Base-by-base conservation (phyloP, 768 basidiomycete genomes). In the Boletus coccyginus region DNA sequence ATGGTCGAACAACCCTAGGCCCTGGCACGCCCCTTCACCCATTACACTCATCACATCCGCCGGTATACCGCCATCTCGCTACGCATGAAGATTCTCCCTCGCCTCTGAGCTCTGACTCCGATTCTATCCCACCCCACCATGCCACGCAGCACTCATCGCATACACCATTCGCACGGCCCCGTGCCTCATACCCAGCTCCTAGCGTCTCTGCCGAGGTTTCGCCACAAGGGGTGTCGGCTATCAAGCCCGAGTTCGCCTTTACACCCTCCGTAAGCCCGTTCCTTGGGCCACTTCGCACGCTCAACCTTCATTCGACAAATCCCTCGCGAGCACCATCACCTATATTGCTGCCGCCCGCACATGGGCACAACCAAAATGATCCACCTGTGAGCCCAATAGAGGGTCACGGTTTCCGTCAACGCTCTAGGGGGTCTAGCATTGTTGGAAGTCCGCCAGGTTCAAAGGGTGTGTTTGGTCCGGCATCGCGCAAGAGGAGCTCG, bases 181-280 rank as follows among this genome's bases (percentile, higher is more conserved):
- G 69, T 62, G 64, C 63, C 48, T 53, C 66, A 49, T 66, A 66
- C 46, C 60, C 65, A 43, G 31, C 58, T 36, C 24, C 52, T 5
- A 65, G 50, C 27, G 4, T 55, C 36, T 71, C 62, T 60, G 74
- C 65, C 63, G 77, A 70, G 14, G 56, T 65, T 36, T 70, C 70
- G 29, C 68, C 64, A 13, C 69, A 58, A 51, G 65, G 60, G 7
- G 31, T 46, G 14, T 48, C 72, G 50, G 57, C 48, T 40, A 51
- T 62, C 52, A 72, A 68, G 42, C 61, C 72, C 24, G 77, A 76
- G 47, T 71, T 76, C 63, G 57, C 70, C 5, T 76, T 80, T 63
- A 90, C 90, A 1, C 90, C 90, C 1, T 86, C 85, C 19, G 86
- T 88, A 2, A 88, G 86, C 56, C 90, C 90, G 1, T 91, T 92